These are phyloP conservation scores for Cladobotryum protrusum DNA, from an alignment of 2,329 filamentous ascomycete genomes.

Conservation along the genomic window DNA sequence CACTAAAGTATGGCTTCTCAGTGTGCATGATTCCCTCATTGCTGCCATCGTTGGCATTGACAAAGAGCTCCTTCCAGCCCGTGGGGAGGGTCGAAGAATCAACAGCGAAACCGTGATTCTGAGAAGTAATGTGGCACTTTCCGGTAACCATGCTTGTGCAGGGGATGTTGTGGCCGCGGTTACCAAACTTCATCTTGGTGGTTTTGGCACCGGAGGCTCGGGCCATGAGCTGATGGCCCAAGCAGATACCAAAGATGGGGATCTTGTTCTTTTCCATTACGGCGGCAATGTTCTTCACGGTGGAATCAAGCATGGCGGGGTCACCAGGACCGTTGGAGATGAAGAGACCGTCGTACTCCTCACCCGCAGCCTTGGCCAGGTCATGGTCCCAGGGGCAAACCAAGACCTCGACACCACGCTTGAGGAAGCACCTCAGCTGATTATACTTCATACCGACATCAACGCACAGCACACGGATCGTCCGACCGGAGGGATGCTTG, in stretches of 20 bases:
- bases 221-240: constrained; percentile 89
- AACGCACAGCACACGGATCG: constrained; percentile 81
- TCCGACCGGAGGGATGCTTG: constrained; percentile 81
- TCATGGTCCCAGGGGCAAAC: constrained; percentile 97
- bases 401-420: constrained; percentile 85
- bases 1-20: constrained; percentile 87
- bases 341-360: constrained; percentile 93
- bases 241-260: constrained; percentile 92
- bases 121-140: constrained; percentile 96
- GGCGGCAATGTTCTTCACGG: constrained; percentile 70
- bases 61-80: constrained; percentile 89
- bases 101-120: constrained; percentile 96
- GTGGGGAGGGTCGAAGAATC: constrained; percentile 68
- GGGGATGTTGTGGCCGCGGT: constrained; percentile 96
- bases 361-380: constrained; percentile 67
- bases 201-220: constrained; percentile 81
- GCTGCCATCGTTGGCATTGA: constrained; percentile 96
- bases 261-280: constrained; percentile 73
- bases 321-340: constrained; percentile 97
- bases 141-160: constrained; percentile 94
- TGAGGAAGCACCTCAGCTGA: constrained; percentile 88
- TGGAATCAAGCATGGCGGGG: constrained; percentile 74
- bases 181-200: constrained; percentile 98
- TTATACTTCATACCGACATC: constrained; percentile 99
- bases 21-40: constrained; percentile 95